Evolutionary conservation across 1,284 basidiomycete species (phyloP).

Genomic region (Fomitiporia mediterranea): DNA sequence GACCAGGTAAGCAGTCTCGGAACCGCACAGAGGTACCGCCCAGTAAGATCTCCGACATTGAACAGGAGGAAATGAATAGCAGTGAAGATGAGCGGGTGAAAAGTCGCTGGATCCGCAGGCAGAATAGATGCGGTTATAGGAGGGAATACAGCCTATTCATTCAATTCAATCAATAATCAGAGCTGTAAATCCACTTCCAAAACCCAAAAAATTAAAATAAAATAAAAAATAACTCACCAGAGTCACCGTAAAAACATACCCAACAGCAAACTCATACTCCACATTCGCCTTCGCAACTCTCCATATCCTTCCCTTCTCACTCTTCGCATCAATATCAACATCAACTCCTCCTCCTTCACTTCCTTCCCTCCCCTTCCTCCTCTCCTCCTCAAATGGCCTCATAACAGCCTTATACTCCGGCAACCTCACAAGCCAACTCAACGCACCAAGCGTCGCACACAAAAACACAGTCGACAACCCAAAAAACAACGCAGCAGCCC

Average conservation of each 20-base stretch:
- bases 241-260: conserved; percentile 75
- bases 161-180: no score
- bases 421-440: conserved; percentile 52
- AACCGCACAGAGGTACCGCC: conserved; percentile 70
- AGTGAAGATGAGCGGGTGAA: conserved; percentile 63
- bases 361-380: conserved; percentile 20
- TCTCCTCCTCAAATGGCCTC: conserved; percentile 35
- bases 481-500: conserved; percentile 70
- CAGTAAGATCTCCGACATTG: conserved; percentile 72
- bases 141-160: conserved; percentile 85
- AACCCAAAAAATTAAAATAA: no score
- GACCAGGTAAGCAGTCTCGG: conserved; percentile 65
- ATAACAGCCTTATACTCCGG: conserved; percentile 54
- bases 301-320: conserved; percentile 42
- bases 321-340: no score
- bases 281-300: conserved; percentile 61
- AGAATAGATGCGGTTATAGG: conserved; percentile 75
- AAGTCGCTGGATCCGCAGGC: conserved; percentile 50
- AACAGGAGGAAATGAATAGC: conserved; percentile 71
- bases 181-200: no score
- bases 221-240: conserved; percentile 53
- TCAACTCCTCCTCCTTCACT: conserved; percentile 30
- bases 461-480: conserved; percentile 64
- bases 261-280: conserved; percentile 66
- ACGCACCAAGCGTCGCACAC: conserved; percentile 43